Evolutionary conservation across 768 basidiomycete genomes (phyloP).

Genomic region (Ephemerocybe angulata): DNA sequence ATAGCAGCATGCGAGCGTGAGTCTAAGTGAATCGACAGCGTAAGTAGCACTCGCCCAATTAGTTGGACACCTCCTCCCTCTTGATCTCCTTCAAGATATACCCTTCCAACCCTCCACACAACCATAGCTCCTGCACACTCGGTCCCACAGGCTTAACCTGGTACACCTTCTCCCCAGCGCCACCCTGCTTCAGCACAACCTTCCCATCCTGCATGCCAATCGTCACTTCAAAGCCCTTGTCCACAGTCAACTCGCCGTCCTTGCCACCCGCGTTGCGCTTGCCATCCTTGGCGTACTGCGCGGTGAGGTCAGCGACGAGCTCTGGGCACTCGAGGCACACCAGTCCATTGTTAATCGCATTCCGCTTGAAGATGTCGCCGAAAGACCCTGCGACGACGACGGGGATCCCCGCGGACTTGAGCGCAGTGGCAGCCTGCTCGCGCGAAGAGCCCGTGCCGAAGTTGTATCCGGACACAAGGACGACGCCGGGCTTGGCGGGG

Average conservation of each 20-base stretch:
- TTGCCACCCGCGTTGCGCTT: slow-evolving; percentile 74
- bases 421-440: slow-evolving; percentile 97
- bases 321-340: slow-evolving; percentile 93
- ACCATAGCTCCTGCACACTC: slow-evolving; percentile 97
- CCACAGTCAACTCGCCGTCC: slow-evolving; percentile 81
- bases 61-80: slow-evolving; percentile 20
- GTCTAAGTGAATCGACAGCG: not conserved
- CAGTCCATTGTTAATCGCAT: slow-evolving; percentile 97
- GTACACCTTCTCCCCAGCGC: slow-evolving; percentile 52
- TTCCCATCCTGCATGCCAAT: slow-evolving; percentile 70
- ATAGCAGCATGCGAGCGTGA: not conserved
- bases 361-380: slow-evolving; percentile 98
- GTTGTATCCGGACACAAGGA: slow-evolving; percentile 93
- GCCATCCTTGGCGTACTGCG: slow-evolving; percentile 67
- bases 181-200: slow-evolving; percentile 48
- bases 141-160: slow-evolving; percentile 74
- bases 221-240: slow-evolving; percentile 59
- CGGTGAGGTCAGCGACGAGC: slow-evolving; percentile 81
- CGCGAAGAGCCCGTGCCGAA: slow-evolving; percentile 98
- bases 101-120: slow-evolving; percentile 91
- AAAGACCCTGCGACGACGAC: slow-evolving; percentile 97
- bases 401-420: slow-evolving; percentile 90
- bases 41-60: not conserved
- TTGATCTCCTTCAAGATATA: slow-evolving; percentile 78
- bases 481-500: slow-evolving; percentile 52